phyloP scores from a whole-genome alignment of 208 protist species.

The Trypanosoma lewisi region DNA sequence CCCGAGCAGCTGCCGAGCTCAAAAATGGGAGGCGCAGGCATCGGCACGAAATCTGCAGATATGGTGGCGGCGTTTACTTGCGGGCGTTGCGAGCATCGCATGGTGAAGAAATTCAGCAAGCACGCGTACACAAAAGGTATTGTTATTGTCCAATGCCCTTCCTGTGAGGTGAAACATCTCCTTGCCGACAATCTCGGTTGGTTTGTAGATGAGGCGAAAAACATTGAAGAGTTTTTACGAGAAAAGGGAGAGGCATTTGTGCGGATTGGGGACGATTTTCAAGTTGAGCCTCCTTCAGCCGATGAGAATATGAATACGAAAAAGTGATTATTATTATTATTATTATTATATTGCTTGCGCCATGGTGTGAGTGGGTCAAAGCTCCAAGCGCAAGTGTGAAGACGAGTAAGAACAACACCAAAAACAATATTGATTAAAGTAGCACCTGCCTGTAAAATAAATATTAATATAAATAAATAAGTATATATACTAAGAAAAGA shows the following conservation, averaged over 20 bases:
- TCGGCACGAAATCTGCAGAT: conserved; percentile 72
- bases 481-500: neutral
- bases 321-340: neutral
- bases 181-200: conserved; percentile 92
- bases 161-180: conserved; percentile 84
- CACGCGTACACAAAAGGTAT: conserved; percentile 91
- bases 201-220: conserved; percentile 71
- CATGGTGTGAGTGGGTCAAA: too few relatives aligned
- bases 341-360: neutral
- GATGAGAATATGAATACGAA: neutral
- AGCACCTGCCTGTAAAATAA: too few relatives aligned
- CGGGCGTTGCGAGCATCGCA: conserved; percentile 78
- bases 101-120: conserved; percentile 91
- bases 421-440: too few relatives aligned
- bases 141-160: conserved; percentile 89
- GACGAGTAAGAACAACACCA: too few relatives aligned
- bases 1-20: conserved; percentile 48
- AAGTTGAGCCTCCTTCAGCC: conserved; percentile 26
- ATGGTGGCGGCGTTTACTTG: conserved; percentile 91
- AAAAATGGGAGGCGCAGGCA: conserved; percentile 75
- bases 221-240: conserved; percentile 82
- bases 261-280: conserved; percentile 64
- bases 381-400: neutral
- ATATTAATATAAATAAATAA: neutral
- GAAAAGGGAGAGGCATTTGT: conserved; percentile 74